Percentiles rank a stretch among this genome's conserved stretches.
Evolutionary conservation across 1,284 basidiomycete species (phyloP).

Genomic region (Irpex sp.): DNA sequence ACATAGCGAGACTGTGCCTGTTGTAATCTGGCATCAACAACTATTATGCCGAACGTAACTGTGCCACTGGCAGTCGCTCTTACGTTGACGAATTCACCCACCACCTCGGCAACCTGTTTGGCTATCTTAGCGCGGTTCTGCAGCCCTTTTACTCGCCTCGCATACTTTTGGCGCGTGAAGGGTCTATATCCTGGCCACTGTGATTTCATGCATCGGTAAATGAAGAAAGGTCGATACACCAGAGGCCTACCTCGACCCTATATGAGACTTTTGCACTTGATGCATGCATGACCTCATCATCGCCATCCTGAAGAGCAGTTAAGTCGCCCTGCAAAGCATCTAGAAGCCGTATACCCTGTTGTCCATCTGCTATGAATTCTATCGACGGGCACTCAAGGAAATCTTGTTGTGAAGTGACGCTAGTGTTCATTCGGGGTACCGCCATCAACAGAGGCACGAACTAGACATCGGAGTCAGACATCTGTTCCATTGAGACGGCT

Average conservation of each 20-base stretch:
- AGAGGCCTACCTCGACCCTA: background rate
- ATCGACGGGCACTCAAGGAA: background rate
- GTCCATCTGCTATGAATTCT: background rate
- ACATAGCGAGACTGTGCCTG: background rate
- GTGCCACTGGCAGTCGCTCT: background rate
- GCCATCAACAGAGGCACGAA: background rate
- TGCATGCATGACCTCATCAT: background rate
- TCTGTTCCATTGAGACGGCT: background rate
- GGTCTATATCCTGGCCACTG: background rate
- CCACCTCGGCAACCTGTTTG: background rate
- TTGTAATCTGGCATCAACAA: too few relatives aligned
- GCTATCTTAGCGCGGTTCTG: background rate
- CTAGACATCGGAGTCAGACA: background rate
- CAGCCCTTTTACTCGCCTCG: background rate
- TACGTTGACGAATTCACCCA: background rate
- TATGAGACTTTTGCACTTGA: background rate
- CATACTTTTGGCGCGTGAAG: background rate
- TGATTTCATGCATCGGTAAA: background rate
- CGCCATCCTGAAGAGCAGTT: background rate
- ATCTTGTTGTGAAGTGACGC: background rate
- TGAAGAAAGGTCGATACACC: background rate
- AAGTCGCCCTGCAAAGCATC: background rate
- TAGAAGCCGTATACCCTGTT: background rate
- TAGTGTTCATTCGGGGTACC: background rate
- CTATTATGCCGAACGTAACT: too few relatives aligned